Conservation (phyloP, 148 eudicot species). For the Rhododendron vialii region DNA sequence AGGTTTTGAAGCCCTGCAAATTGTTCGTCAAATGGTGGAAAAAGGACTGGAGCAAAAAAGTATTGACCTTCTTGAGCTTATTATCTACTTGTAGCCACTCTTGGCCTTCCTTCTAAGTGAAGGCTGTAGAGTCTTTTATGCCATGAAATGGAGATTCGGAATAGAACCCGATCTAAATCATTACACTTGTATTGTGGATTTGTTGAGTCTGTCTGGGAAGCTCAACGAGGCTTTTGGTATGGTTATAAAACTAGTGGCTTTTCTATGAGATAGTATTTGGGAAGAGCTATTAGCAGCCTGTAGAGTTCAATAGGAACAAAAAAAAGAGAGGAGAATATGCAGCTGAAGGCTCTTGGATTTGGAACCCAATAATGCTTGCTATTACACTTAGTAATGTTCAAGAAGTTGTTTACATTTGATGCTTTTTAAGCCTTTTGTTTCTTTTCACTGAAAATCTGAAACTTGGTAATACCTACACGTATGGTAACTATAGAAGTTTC, state of each 20-base stretch:
- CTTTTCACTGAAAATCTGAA: no score
- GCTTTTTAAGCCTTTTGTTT: no score
- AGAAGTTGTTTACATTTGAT: no score
- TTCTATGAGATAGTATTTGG: constrained; percentile 39
- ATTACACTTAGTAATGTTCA: no score
- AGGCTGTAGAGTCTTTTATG: no score
- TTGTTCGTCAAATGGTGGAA: no score
- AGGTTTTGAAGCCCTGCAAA: constrained; percentile 35
- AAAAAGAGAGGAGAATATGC: no score
- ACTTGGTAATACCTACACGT: no score
- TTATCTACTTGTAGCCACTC: constrained; percentile 47
- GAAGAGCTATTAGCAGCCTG: constrained; percentile 44
- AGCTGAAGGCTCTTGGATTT: no score
- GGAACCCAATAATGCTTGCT: no score
- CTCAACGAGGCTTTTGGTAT: constrained; percentile 34
- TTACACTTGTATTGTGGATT: constrained; percentile 38
- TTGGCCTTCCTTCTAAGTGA: no score
- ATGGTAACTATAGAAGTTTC: no score
- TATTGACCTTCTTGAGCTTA: constrained; percentile 37
- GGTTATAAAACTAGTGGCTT: constrained; percentile 23
- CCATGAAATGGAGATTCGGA: constrained; percentile 26
- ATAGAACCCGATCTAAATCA: constrained; percentile 26
- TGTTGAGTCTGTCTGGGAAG: constrained; percentile 39
- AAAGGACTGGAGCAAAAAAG: constrained; percentile 34
- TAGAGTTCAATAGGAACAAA: not conserved